Evolutionary conservation across 2,329 filamentous ascomycete genomes (phyloP), one percentile per base, ranked within the genome.

Genomic region (Epichloe sp.): DNA sequence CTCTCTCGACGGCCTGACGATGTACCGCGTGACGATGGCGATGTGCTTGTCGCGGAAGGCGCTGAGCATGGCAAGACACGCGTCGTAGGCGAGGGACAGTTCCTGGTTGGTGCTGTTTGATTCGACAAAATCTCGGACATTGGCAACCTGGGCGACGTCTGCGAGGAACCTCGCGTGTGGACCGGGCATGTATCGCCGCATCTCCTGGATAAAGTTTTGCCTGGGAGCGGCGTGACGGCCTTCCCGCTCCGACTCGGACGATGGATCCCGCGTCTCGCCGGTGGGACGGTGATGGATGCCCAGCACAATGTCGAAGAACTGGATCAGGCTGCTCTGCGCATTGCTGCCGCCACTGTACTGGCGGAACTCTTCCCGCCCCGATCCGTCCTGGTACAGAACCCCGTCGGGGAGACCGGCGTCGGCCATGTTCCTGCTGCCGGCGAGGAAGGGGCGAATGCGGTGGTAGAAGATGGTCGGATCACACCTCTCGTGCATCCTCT

Each of bases 151-250:
- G 47, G 80, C 76, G 12, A 96, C 83, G 55, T 94, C 85, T 56
- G 86, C 78, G 3, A 98, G 76, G 70, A 98, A 98, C 41, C 86
- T 83, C 3, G 89, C 85, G 63, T 98, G 93, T 0, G 86, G 80
- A 0, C 89, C 91, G 0, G 93, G 93, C 93, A 98, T 98, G 70
- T 98, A 98, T 44, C 79, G 79, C 53, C 91, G 85, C 93, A 98
- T 98, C 57, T 98, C 93, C 62, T 86, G 82, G 63, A 98, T 91
- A 70, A 98, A 98, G 62, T 93, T 94, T 70, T 95, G 50, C 70
- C 69, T 57, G 52, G 63, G 52, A 42, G 60, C 55, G 49, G 55
- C 63, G 59, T 43, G 77, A 76, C 48, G 73, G 72, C 37, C 11
- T 26, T 74, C 74, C 4, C 68, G 66, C 23, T 71, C 70, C 12